Conservation (phyloP, 352 stramenopile genomes). For the Phytophthora colocasiae region DNA sequence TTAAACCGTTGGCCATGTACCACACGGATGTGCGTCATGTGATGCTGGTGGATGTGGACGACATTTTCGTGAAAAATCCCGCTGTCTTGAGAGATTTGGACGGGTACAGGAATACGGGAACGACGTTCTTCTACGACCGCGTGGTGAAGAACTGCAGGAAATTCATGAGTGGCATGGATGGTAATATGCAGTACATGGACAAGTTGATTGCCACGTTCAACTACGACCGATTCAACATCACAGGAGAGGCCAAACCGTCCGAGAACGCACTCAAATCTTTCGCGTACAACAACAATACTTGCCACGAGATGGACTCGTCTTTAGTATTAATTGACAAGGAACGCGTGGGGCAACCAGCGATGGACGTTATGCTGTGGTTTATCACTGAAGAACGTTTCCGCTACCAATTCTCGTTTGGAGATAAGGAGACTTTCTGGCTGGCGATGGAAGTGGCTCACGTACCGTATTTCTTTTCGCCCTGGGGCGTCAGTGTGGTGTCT, state of each 20-base stretch:
- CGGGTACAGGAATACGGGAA: constrained; percentile 46
- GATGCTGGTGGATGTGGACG: constrained; percentile 35
- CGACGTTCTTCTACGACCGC: constrained; percentile 53
- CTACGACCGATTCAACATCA: constrained; percentile 56
- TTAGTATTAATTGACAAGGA: constrained; percentile 42
- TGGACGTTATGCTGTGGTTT: constrained; percentile 45
- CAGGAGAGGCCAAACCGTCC: constrained; percentile 30
- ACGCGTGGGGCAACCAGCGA: constrained; percentile 32
- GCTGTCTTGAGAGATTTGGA: constrained; percentile 42
- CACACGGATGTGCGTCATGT: constrained; percentile 34
- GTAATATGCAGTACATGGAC: constrained; percentile 47
- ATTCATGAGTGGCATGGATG: constrained; percentile 55
- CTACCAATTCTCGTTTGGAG: constrained; percentile 41
- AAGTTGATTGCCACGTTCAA: constrained; percentile 56
- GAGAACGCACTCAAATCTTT: constrained; percentile 50
- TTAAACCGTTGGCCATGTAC: constrained; percentile 44
- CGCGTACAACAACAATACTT: constrained; percentile 55
- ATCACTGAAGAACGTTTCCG: constrained; percentile 42
- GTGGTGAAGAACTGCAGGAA: constrained; percentile 51
- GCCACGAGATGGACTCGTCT: constrained; percentile 64
- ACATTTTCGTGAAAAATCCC: constrained; percentile 51
- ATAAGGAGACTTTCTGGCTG: constrained; percentile 60
- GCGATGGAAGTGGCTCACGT: constrained; percentile 49
- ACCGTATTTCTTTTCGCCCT: constrained; percentile 53
- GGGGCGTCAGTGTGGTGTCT: constrained; percentile 46